A percentile compares a stretch with the other conserved stretches of the same genome.
These are phyloP conservation scores for Solanum chmielewskii DNA, from an alignment of 257 asterid genomes.

Conservation along the genomic window DNA sequence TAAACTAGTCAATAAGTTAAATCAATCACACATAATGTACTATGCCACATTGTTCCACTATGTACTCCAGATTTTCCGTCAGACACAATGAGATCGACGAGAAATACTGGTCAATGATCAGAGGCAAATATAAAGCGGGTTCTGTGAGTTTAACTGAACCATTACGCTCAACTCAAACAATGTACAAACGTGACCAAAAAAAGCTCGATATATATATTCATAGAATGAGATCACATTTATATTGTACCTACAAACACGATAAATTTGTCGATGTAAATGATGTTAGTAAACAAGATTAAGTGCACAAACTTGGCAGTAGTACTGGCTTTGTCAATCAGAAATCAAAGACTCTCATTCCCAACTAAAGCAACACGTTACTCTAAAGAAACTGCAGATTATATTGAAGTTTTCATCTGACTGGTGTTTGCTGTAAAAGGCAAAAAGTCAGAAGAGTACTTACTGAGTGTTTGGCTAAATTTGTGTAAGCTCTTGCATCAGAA, in stretches of 20 bases:
- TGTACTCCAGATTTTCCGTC: not conserved
- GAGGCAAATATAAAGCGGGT: no score
- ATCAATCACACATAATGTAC: not conserved
- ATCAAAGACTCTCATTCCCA: not conserved
- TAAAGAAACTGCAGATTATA: not conserved
- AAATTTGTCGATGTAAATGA: not conserved
- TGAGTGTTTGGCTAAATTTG: not conserved
- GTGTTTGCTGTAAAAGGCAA: not conserved
- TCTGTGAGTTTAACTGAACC: not conserved
- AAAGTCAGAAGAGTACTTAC: not conserved
- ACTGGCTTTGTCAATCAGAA: not conserved
- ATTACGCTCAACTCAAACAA: not conserved
- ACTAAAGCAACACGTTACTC: not conserved
- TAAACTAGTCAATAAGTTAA: not conserved
- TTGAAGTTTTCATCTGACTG: not conserved
- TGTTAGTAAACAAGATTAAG: not conserved
- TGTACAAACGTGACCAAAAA: not conserved
- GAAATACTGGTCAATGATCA: not conserved
- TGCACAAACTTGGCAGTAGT: not conserved
- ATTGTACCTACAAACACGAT: not conserved
- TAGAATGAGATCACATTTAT: not conserved
- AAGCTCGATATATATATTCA: not conserved
- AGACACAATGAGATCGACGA: not conserved
- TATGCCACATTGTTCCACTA: not conserved
- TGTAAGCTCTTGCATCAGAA: not conserved